Conservation (phyloP, 768 basidiomycete species). For the Leccinum broughii region DNA sequence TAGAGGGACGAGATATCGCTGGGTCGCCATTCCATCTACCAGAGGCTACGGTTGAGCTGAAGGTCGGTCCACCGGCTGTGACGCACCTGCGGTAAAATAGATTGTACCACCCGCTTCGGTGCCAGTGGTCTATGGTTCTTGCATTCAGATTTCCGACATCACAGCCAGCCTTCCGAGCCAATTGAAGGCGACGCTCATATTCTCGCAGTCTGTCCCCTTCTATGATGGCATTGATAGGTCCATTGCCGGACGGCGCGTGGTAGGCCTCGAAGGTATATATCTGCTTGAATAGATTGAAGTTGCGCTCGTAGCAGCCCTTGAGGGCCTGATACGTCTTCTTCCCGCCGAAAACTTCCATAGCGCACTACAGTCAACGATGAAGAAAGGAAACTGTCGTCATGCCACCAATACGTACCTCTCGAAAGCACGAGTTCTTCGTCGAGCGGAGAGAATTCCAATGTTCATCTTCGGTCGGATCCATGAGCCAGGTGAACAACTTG, state of each 20-base stretch:
- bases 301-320: conserved; percentile 84
- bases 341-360: conserved; percentile 64
- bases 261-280: conserved; percentile 71
- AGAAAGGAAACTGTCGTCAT: background rate
- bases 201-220: conserved; percentile 69
- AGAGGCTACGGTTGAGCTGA: conserved; percentile 8
- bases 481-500: conserved; percentile 75
- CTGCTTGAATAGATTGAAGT: conserved; percentile 83
- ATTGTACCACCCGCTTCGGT: conserved; percentile 72
- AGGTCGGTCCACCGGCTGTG: background rate
- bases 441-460: conserved; percentile 78
- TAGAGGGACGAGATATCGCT: conserved; percentile 51
- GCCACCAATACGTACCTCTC: conserved; percentile 51
- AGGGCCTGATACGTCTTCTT: conserved; percentile 84
- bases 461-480: conserved; percentile 68
- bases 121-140: conserved; percentile 79
- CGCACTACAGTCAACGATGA: conserved; percentile 49
- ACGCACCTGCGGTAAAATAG: conserved; percentile 67
- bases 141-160: conserved; percentile 75
- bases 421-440: conserved; percentile 80
- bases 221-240: conserved; percentile 42
- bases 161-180: conserved; percentile 62
- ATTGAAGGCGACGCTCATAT: conserved; percentile 69
- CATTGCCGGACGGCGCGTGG: conserved; percentile 32
- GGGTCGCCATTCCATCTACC: conserved; percentile 68